Evolutionary conservation across 176 grass and related monocot species (phyloP).

Genomic region (Coix lacrymajobi): DNA sequence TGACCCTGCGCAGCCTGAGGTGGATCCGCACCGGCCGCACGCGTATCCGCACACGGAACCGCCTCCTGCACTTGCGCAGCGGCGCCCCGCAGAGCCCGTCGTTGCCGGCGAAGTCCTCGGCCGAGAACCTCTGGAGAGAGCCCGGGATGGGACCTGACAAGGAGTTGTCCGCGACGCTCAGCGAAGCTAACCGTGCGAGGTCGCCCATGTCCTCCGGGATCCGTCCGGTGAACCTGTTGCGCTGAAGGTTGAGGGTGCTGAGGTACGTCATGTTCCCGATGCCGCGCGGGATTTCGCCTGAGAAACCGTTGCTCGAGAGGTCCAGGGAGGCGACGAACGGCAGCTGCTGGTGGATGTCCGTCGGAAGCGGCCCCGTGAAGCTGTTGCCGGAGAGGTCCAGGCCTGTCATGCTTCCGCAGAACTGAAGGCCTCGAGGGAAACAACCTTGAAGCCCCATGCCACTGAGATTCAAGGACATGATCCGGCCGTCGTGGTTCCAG

Average conservation of each 20-base stretch:
- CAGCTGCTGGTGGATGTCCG: too few relatives aligned
- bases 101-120: neutral
- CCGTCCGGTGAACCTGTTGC: slow-evolving; percentile 29
- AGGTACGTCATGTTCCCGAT: slow-evolving; percentile 16
- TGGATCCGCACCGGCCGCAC: neutral
- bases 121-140: fast-evolving
- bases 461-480: too few relatives aligned
- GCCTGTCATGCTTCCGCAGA: too few relatives aligned
- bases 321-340: too few relatives aligned
- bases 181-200: neutral
- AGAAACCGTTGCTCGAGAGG: too few relatives aligned
- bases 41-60: neutral
- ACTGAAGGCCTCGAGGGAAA: too few relatives aligned
- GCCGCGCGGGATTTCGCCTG: slow-evolving; percentile 13
- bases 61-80: neutral
- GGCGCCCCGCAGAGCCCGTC: neutral
- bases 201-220: neutral
- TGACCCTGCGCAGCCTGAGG: neutral
- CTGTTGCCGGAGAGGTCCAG: too few relatives aligned
- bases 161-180: slow-evolving; percentile 32
- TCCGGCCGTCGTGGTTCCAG: too few relatives aligned
- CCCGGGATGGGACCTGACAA: neutral
- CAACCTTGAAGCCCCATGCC: too few relatives aligned
- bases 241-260: slow-evolving; percentile 16
- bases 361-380: too few relatives aligned